Evolutionary conservation across 108 stramenopile genomes (phyloP).

Genomic region (Thalassiosira profunda): DNA sequence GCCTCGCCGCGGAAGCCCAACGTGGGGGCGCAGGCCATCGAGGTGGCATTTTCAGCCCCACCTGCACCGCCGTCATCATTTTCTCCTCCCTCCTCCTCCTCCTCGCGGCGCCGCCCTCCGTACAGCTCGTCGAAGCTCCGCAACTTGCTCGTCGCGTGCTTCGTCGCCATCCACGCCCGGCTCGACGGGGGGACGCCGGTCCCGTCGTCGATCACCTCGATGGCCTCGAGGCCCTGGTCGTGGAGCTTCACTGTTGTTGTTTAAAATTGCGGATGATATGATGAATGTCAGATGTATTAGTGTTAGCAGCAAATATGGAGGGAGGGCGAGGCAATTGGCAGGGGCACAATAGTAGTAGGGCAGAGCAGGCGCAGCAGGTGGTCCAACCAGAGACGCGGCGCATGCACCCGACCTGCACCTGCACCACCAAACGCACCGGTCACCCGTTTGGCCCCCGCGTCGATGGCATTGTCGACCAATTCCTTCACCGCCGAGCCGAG

Average conservation of each 20-base stretch:
- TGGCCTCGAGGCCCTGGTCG: conserved; percentile 77
- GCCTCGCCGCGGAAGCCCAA: conserved; percentile 94
- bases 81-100: neutral
- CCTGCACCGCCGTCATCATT: neutral
- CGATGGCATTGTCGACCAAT: conserved; percentile 92
- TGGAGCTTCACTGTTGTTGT: conserved; percentile 63
- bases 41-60: neutral
- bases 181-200: conserved; percentile 69
- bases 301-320: neutral
- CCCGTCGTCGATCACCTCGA: conserved; percentile 92
- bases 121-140: conserved; percentile 79
- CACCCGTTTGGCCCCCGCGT: conserved; percentile 77
- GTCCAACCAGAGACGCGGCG: neutral
- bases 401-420: no score
- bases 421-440: conserved; percentile 57
- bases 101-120: neutral
- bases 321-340: neutral
- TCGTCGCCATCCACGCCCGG: conserved; percentile 64
- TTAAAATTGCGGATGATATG: neutral
- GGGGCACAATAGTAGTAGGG: no score
- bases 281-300: conserved; percentile 7
- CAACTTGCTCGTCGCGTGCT: conserved; percentile 92
- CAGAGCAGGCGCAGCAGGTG: conserved; percentile 2
- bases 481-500: conserved; percentile 90
- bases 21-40: conserved; percentile 36